phyloP scores from a whole-genome alignment of 2,329 filamentous ascomycete genomes.

The Harringtonia lauricola region DNA sequence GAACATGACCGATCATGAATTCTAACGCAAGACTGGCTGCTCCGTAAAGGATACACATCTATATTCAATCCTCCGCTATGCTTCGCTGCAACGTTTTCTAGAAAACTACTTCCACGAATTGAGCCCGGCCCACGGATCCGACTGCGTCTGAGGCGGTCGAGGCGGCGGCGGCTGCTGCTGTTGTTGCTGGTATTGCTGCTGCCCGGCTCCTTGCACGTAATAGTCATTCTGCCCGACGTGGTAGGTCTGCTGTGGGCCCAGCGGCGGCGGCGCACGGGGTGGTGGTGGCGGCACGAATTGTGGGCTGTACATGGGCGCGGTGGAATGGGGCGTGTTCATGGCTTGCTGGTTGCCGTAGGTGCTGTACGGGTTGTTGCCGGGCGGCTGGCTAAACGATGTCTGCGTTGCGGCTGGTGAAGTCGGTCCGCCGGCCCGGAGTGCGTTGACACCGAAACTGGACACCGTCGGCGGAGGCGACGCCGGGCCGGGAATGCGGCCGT shows the following conservation, averaged over 20 bases:
- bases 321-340: slow-evolving; percentile 26
- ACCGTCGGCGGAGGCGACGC: slow-evolving; percentile 31
- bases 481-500: slow-evolving; percentile 45
- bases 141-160: slow-evolving; percentile 27
- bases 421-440: slow-evolving; percentile 21
- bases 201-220: slow-evolving; percentile 14
- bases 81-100: too few species aligned
- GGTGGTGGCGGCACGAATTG: slow-evolving; percentile 54
- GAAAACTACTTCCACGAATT: slow-evolving; percentile 40
- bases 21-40: too few species aligned
- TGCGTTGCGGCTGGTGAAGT: slow-evolving; percentile 54
- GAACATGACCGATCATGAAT: too few species aligned
- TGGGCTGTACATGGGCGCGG: slow-evolving; percentile 33
- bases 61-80: too few species aligned
- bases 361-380: slow-evolving; percentile 36
- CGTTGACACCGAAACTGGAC: slow-evolving; percentile 23
- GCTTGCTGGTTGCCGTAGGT: slow-evolving; percentile 33
- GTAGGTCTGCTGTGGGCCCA: slow-evolving; percentile 52
- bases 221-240: slow-evolving; percentile 31
- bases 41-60: too few species aligned
- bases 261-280: slow-evolving; percentile 49
- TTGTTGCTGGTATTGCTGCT: slow-evolving; percentile 19
- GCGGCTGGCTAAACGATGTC: slow-evolving; percentile 34
- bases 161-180: slow-evolving; percentile 30
- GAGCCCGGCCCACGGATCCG: slow-evolving; percentile 40